These are phyloP conservation scores for Cercophora scortea DNA, from an alignment of 495 filamentous ascomycete genomes.

Conservation along the genomic window DNA sequence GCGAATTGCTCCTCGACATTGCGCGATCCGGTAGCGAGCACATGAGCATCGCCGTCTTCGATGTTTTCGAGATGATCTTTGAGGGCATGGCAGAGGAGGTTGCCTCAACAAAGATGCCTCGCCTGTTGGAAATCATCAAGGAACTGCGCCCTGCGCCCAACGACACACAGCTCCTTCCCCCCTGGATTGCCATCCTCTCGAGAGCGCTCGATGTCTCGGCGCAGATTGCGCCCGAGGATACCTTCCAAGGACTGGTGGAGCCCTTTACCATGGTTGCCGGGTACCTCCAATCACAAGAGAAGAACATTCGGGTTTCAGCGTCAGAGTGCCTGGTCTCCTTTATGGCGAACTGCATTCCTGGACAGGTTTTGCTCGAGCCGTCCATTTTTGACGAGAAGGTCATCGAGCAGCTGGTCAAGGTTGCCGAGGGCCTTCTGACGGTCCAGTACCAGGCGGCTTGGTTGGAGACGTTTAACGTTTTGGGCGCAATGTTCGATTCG, in stretches of 20 bases:
- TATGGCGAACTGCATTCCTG: conserved; percentile 76
- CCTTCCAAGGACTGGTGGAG: conserved; percentile 77
- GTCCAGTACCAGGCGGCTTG: conserved; percentile 91
- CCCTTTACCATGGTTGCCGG: conserved; percentile 67
- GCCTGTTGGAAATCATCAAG: conserved; percentile 74
- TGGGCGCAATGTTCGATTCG: conserved; percentile 80
- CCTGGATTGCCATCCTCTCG: conserved; percentile 93
- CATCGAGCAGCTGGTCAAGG: conserved; percentile 63
- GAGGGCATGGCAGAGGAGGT: conserved; percentile 79
- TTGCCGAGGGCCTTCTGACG: conserved; percentile 62
- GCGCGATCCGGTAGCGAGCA: conserved; percentile 85
- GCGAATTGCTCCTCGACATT: conserved; percentile 79
- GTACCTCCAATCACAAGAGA: conserved; percentile 78
- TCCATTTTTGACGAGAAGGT: conserved; percentile 83
- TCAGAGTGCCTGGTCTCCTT: conserved; percentile 94
- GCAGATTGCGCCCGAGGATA: conserved; percentile 75
- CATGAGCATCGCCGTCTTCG: conserved; percentile 90
- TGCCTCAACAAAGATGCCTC: conserved; percentile 79
- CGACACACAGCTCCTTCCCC: conserved; percentile 86
- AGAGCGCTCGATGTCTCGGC: conserved; percentile 90
- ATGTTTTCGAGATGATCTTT: conserved; percentile 95
- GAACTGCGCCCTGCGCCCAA: conserved; percentile 84
- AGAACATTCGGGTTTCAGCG: conserved; percentile 87
- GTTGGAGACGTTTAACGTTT: conserved; percentile 89
- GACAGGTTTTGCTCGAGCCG: conserved; percentile 70